These are phyloP conservation scores for Pythium vanterpoolii DNA, from an alignment of 352 stramenopile species.

Conservation along the genomic window DNA sequence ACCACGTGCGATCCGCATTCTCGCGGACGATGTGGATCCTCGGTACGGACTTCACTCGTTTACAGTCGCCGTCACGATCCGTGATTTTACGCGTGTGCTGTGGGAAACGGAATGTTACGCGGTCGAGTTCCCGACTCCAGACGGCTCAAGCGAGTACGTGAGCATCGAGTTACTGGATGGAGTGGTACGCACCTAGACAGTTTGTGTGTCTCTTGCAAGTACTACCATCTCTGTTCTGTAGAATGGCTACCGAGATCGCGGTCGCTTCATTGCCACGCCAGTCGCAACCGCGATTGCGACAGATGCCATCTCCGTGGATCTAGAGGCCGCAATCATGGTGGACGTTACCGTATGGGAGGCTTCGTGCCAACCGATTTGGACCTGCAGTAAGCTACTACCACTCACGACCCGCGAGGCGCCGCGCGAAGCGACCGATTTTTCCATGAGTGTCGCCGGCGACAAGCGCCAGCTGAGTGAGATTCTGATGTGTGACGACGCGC, in stretches of 20 bases:
- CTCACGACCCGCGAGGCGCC: conserved; percentile 6
- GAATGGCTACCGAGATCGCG: conserved; percentile 37
- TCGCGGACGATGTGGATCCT: conserved; percentile 36
- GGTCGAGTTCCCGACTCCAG: conserved; percentile 6
- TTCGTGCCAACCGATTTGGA: conserved; percentile 46
- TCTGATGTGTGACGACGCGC: conserved; percentile 24
- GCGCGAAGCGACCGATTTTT: conserved; percentile 20
- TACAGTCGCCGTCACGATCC: conserved; percentile 42
- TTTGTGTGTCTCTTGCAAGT: not conserved
- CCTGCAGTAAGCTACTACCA: conserved; percentile 32
- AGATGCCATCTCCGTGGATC: conserved; percentile 36
- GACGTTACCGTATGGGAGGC: conserved; percentile 56
- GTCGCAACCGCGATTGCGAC: conserved; percentile 30
- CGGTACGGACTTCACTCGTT: conserved; percentile 45
- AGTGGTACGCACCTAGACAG: conserved; percentile 16
- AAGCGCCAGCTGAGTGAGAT: conserved; percentile 20
- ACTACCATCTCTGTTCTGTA: not conserved
- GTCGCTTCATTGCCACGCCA: conserved; percentile 26
- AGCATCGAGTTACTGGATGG: conserved; percentile 41
- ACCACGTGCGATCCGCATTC: conserved; percentile 29
- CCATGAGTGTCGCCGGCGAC: conserved; percentile 18
- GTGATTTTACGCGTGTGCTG: conserved; percentile 35
- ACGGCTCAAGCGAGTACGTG: not conserved
- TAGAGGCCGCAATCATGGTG: conserved; percentile 43
- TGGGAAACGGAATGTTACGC: conserved; percentile 55